Evolutionary conservation across 2,329 filamentous ascomycete genomes (phyloP).

Genomic region (Ceratocystis lukuohia): DNA sequence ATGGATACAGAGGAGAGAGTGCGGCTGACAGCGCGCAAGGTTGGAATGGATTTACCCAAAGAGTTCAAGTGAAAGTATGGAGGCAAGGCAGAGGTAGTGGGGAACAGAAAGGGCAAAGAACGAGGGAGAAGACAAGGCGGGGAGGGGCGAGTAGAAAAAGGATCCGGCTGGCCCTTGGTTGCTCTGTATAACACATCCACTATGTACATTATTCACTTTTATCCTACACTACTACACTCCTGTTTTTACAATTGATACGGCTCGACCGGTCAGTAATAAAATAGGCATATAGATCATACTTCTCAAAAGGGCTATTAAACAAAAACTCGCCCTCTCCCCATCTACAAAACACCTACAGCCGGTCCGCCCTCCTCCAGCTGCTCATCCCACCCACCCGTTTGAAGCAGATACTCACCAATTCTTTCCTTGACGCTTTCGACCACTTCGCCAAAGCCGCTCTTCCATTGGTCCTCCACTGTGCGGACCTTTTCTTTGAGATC

Average conservation of each 20-base stretch:
- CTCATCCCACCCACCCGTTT: slow-evolving; percentile 82
- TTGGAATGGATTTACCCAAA: slow-evolving; percentile 77
- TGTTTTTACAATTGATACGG: background rate
- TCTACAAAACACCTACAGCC: slow-evolving; percentile 36
- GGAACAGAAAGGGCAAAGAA: background rate
- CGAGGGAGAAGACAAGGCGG: background rate
- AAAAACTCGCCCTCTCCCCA: background rate
- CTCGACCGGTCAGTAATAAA: background rate
- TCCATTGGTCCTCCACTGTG: slow-evolving; percentile 84
- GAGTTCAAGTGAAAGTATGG: slow-evolving; percentile 32
- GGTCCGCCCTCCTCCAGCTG: slow-evolving; percentile 41
- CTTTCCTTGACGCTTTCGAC: slow-evolving; percentile 60
- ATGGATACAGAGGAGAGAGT: slow-evolving; percentile 80
- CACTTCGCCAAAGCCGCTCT: slow-evolving; percentile 66
- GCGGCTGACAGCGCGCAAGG: slow-evolving; percentile 66
- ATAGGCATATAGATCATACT: background rate
- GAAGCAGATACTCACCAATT: slow-evolving; percentile 58
- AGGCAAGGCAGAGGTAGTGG: background rate
- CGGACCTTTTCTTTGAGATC: slow-evolving; percentile 90
- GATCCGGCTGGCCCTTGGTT: background rate
- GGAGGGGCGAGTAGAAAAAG: background rate
- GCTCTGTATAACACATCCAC: background rate
- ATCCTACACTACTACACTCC: background rate
- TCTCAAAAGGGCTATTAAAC: slow-evolving; percentile 3
- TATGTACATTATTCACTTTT: slow-evolving; percentile 1